These are phyloP conservation scores for Alternaria sp. DNA, from an alignment of 2,329 filamentous ascomycete species.

Conservation along the genomic window DNA sequence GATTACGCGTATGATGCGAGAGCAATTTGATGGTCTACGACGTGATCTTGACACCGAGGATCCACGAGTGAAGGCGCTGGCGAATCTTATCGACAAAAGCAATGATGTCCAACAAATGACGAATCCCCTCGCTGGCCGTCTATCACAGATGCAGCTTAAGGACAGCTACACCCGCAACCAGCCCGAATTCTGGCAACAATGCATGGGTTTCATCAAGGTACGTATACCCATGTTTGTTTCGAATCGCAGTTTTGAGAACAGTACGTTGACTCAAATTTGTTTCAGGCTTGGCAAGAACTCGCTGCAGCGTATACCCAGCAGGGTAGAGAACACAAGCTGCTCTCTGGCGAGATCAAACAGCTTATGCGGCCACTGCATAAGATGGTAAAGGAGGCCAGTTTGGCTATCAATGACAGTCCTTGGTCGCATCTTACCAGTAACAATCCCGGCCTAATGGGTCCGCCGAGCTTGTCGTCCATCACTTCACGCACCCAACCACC, in stretches of 20 bases:
- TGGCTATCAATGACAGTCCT: slow-evolving; percentile 72
- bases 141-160: slow-evolving; percentile 84
- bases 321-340: slow-evolving; percentile 55
- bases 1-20: slow-evolving; percentile 40
- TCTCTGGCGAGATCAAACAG: slow-evolving; percentile 72
- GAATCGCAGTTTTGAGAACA: slow-evolving; percentile 16
- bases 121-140: slow-evolving; percentile 73
- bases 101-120: slow-evolving; percentile 76
- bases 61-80: slow-evolving; percentile 52
- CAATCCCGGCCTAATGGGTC: slow-evolving; percentile 38
- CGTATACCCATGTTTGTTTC: slow-evolving; percentile 29
- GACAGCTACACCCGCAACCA: slow-evolving; percentile 78
- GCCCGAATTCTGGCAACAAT: slow-evolving; percentile 72
- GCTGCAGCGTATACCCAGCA: slow-evolving; percentile 55
- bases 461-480: slow-evolving; percentile 45
- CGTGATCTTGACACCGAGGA: slow-evolving; percentile 47
- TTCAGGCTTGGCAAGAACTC: slow-evolving; percentile 72
- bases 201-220: slow-evolving; percentile 74
- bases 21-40: slow-evolving; percentile 40
- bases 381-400: slow-evolving; percentile 80
- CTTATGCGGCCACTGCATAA: slow-evolving; percentile 83
- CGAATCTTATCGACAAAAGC: slow-evolving; percentile 75
- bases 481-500: slow-evolving; percentile 48
- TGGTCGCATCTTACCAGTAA: slow-evolving; percentile 66
- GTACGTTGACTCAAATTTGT: slow-evolving; percentile 44